Conservation (phyloP, 192 early-diverging fungal species). For the Coemansia sp. region DNA sequence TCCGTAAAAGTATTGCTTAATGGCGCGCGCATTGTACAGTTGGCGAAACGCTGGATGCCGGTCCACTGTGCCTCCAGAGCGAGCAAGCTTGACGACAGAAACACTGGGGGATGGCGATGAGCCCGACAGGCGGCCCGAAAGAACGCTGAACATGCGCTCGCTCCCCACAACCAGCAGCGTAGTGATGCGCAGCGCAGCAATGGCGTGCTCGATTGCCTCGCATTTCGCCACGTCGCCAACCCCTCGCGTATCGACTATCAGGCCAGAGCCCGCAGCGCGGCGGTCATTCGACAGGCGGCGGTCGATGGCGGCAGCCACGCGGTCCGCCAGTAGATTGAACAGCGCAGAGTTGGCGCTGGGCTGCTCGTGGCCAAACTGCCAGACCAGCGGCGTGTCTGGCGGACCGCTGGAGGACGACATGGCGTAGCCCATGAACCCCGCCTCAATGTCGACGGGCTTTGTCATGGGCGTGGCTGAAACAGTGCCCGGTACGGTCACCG, state of each 20-base stretch:
- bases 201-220: conserved; percentile 67
- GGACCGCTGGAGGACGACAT: conserved; percentile 60
- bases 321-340: conserved; percentile 64
- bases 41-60: conserved; percentile 69
- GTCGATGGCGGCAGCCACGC: conserved; percentile 61
- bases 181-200: conserved; percentile 69
- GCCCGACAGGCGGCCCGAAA: conserved; percentile 55
- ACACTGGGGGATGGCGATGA: conserved; percentile 36
- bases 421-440: conserved; percentile 60
- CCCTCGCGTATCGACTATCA: conserved; percentile 85
- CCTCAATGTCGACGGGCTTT: conserved; percentile 79
- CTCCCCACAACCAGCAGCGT: conserved; percentile 88
- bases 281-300: conserved; percentile 59
- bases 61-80: conserved; percentile 91
- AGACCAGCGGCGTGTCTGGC: conserved; percentile 73
- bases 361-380: conserved; percentile 83
- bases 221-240: conserved; percentile 70
- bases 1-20: conserved; percentile 96
- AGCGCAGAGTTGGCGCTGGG: conserved; percentile 74
- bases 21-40: conserved; percentile 65
- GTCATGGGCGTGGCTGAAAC: conserved; percentile 71
- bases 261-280: conserved; percentile 60
- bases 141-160: conserved; percentile 87
- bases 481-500: conserved; percentile 82
- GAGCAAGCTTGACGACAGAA: conserved; percentile 77